A percentile compares a stretch with the other conserved stretches of the same genome.
These are phyloP conservation scores for Apiotrichum montevideense DNA, from an alignment of 1,284 basidiomycete species.

Conservation along the genomic window DNA sequence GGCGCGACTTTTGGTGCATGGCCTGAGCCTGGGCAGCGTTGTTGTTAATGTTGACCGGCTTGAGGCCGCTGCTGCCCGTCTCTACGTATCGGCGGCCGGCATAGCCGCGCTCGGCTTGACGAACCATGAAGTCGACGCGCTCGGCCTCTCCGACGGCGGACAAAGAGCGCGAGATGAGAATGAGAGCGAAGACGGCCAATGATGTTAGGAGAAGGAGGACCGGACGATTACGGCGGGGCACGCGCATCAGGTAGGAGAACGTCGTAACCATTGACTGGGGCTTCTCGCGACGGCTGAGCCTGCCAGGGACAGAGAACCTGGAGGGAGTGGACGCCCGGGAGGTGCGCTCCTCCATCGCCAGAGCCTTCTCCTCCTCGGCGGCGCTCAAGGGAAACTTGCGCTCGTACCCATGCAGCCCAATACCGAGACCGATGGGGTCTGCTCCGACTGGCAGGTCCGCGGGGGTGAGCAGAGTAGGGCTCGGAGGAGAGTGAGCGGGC, in stretches of 20 bases:
- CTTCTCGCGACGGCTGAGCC: slow-evolving; percentile 3
- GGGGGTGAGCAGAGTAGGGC: background rate
- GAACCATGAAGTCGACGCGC: background rate
- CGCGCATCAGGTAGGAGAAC: slow-evolving; percentile 25
- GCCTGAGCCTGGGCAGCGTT: background rate
- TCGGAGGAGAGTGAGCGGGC: slow-evolving; percentile 10
- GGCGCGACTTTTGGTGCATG: background rate
- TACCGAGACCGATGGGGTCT: slow-evolving; percentile 9
- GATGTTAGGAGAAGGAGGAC: slow-evolving; percentile 27
- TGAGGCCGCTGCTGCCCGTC: background rate
- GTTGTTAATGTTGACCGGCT: slow-evolving; percentile 1
- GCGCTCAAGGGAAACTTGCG: background rate
- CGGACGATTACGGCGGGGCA: slow-evolving; percentile 33
- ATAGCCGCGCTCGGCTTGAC: background rate
- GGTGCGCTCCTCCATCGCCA: slow-evolving; percentile 10
- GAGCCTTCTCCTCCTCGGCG: background rate
- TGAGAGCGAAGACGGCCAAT: slow-evolving; percentile 21
- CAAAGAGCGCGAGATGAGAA: slow-evolving; percentile 23
- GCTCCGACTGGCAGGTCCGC: slow-evolving; percentile 3
- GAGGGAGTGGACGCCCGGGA: background rate
- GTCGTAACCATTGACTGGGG: slow-evolving; percentile 17
- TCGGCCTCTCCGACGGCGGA: slow-evolving; percentile 2
- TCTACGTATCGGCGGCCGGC: background rate
- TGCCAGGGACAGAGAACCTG: background rate
- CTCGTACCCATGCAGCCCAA: slow-evolving; percentile 1